Conservation (phyloP, 2,329 filamentous ascomycete genomes). For the Domatiomyces catenatus region DNA sequence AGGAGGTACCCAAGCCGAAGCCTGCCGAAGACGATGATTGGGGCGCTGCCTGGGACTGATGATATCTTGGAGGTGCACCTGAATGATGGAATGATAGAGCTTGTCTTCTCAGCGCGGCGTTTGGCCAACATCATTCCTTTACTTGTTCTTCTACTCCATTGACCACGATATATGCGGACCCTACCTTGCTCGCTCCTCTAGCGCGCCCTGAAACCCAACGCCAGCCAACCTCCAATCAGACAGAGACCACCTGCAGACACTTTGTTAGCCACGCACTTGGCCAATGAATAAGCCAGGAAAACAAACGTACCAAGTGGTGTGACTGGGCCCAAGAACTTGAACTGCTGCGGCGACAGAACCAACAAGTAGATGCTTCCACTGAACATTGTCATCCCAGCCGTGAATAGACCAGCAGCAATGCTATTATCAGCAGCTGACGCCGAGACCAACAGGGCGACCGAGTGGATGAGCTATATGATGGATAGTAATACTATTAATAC, state of each 20-base stretch:
- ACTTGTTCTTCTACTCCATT: background rate
- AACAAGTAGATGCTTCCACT: conserved; percentile 51
- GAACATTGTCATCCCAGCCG: conserved; percentile 52
- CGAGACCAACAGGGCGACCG: conserved; percentile 43
- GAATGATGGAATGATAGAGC: background rate
- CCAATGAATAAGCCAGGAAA: background rate
- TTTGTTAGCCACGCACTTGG: background rate
- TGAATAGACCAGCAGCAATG: conserved; percentile 43
- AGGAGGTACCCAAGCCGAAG: conserved; percentile 35
- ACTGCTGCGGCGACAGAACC: conserved; percentile 44
- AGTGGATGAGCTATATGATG: conserved; percentile 42
- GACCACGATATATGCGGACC: background rate
- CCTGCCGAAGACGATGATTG: conserved; percentile 29
- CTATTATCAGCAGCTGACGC: conserved; percentile 37
- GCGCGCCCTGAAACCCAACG: conserved; percentile 13
- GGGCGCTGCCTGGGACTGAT: conserved; percentile 35
- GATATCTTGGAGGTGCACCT: background rate
- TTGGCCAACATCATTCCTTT: background rate
- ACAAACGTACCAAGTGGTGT: conserved; percentile 44
- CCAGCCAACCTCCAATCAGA: conserved; percentile 50
- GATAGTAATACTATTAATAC: background rate
- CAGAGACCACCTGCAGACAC: conserved; percentile 25
- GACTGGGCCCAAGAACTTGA: conserved; percentile 46
- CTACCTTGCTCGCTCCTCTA: background rate
- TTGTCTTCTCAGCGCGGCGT: background rate